Percentiles rank a stretch among this genome's conserved stretches.
phyloP scores from a whole-genome alignment of 768 basidiomycete genomes.

The Lentinula lateritia region DNA sequence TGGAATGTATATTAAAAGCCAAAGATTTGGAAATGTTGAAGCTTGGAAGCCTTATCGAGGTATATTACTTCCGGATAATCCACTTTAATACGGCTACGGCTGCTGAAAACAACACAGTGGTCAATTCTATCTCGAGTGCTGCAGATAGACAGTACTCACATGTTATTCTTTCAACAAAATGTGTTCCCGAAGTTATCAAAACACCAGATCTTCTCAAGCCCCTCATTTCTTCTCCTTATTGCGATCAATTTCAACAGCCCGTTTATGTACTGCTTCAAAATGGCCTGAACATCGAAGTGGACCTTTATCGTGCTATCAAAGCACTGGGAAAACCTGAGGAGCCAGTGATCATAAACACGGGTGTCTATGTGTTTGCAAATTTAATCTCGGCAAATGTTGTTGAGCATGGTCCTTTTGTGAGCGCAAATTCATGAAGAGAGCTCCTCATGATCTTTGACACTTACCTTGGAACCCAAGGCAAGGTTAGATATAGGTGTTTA shows the following conservation, averaged over 20 bases:
- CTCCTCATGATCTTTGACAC: not conserved
- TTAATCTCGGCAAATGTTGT: slow-evolving; percentile 40
- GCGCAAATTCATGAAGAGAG: slow-evolving; percentile 11
- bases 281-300: slow-evolving; percentile 64
- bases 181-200: slow-evolving; percentile 57
- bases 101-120: slow-evolving; percentile 34
- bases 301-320: slow-evolving; percentile 50
- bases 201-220: slow-evolving; percentile 54
- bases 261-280: slow-evolving; percentile 66
- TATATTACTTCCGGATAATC: slow-evolving; percentile 24
- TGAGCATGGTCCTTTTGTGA: slow-evolving; percentile 46
- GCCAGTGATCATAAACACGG: slow-evolving; percentile 49
- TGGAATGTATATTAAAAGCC: slow-evolving; percentile 53
- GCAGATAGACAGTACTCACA: slow-evolving; percentile 56
- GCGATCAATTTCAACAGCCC: slow-evolving; percentile 41
- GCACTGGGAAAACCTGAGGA: slow-evolving; percentile 27
- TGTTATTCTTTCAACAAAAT: slow-evolving; percentile 66
- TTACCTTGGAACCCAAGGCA: slow-evolving; percentile 30
- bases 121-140: slow-evolving; percentile 53
- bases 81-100: not conserved
- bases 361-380: slow-evolving; percentile 52
- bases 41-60: slow-evolving; percentile 64
- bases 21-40: slow-evolving; percentile 50
- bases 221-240: slow-evolving; percentile 44
- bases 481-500: slow-evolving; percentile 48